phyloP scores from a whole-genome alignment of 2,329 filamentous ascomycete genomes.

The Pleurostoma richardsiae region DNA sequence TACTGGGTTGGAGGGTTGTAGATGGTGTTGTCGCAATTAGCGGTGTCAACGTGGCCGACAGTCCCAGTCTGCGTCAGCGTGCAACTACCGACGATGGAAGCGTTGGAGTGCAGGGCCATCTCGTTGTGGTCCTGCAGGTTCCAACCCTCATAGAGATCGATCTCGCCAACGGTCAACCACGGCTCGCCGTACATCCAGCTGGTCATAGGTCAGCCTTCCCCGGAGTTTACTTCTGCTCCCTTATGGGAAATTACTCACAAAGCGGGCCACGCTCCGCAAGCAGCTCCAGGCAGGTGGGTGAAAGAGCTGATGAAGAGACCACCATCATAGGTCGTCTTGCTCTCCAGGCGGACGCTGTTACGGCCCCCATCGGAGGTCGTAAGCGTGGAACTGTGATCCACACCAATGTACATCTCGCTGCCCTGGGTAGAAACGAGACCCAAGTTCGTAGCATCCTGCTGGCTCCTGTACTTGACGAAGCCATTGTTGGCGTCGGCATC shows the following conservation, averaged over 20 bases:
- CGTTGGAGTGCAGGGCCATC: conserved; percentile 6
- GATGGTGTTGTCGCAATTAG: background rate
- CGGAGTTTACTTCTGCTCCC: too few relatives aligned
- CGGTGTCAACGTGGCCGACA: background rate
- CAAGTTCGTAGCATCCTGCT: conserved; percentile 24
- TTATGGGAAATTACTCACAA: background rate
- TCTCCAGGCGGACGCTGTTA: conserved; percentile 5
- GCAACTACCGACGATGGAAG: conserved; percentile 1
- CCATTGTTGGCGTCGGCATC: conserved; percentile 57
- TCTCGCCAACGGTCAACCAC: conserved; percentile 6
- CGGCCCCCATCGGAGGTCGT: background rate
- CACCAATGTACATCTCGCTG: background rate
- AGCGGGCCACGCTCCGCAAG: conserved; percentile 7
- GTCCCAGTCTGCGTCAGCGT: background rate
- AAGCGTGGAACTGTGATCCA: conserved; percentile 2
- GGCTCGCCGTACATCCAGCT: conserved; percentile 4
- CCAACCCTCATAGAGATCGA: conserved; percentile 5
- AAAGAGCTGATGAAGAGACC: conserved; percentile 6
- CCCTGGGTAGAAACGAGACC: conserved; percentile 26
- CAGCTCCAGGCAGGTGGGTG: conserved; percentile 4
- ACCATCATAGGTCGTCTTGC: conserved; percentile 4
- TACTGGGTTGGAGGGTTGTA: background rate
- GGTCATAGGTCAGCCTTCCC: background rate
- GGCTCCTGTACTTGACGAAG: conserved; percentile 51
- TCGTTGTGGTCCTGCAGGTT: conserved; percentile 2